Percentiles rank a stretch among this genome's conserved stretches.
Conservation (phyloP, 2,329 filamentous ascomycete genomes). For the Aureobasidium leucospermi region DNA sequence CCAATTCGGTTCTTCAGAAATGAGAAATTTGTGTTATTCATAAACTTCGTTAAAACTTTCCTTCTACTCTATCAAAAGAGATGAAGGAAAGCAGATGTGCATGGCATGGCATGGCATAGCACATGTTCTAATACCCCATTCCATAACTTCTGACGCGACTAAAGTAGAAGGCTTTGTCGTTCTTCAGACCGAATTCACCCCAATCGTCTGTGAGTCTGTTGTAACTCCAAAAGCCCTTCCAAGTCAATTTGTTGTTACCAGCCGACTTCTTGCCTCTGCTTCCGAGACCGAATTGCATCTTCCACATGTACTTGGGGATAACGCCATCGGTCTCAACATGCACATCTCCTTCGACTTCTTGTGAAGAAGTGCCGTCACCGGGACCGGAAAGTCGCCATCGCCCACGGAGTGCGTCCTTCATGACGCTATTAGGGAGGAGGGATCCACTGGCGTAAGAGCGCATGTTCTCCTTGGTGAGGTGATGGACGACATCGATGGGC, state of each 20-base stretch:
- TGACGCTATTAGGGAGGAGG: slow-evolving; percentile 44
- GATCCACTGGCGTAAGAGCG: slow-evolving; percentile 31
- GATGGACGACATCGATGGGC: slow-evolving; percentile 78
- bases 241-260: slow-evolving; percentile 78
- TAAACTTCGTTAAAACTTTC: no score
- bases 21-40: no score
- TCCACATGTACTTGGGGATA: slow-evolving; percentile 71
- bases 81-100: no score
- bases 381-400: slow-evolving; percentile 59
- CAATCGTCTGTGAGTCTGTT: slow-evolving; percentile 86
- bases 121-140: slow-evolving; percentile 7
- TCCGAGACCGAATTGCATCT: slow-evolving; percentile 68
- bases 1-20: no score
- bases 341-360: slow-evolving; percentile 58
- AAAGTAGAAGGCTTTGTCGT: slow-evolving; percentile 56
- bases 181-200: slow-evolving; percentile 66
- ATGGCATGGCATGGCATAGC: no score
- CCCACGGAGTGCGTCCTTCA: slow-evolving; percentile 61
- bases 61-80: no score
- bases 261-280: slow-evolving; percentile 44
- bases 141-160: slow-evolving; percentile 52
- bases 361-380: slow-evolving; percentile 13
- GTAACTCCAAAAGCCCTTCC: slow-evolving; percentile 88
- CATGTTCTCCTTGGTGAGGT: slow-evolving; percentile 66
- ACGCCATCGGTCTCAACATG: slow-evolving; percentile 82